phyloP scores from a whole-genome alignment of 805 yeast genomes.

The Starmerella riodocensis region DNA sequence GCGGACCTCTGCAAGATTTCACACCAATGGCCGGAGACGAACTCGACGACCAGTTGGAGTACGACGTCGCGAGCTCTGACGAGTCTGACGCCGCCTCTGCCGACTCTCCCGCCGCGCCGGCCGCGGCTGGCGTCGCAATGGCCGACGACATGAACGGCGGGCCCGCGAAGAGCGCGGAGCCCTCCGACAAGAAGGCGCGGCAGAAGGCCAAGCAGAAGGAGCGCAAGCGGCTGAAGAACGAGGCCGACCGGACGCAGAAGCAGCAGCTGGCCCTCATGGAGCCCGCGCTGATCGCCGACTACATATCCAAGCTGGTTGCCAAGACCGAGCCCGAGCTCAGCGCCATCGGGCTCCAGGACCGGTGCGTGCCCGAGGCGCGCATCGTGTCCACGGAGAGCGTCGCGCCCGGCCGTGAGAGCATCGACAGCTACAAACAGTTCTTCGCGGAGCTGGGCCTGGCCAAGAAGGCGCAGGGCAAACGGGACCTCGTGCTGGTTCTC shows the following conservation, averaged over 20 bases:
- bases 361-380: constrained; percentile 42
- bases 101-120: not conserved
- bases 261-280: constrained; percentile 39
- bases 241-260: constrained; percentile 36
- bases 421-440: constrained; percentile 45
- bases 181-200: constrained; percentile 21
- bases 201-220: constrained; percentile 17
- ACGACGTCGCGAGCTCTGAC: constrained; percentile 33
- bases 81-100: constrained; percentile 12
- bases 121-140: too few species aligned
- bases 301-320: constrained; percentile 35
- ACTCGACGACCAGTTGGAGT: constrained; percentile 64
- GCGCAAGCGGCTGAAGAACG: constrained; percentile 14
- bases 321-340: constrained; percentile 40
- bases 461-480: constrained; percentile 17
- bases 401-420: constrained; percentile 33
- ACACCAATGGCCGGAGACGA: constrained; percentile 42
- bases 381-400: constrained; percentile 53
- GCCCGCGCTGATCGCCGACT: constrained; percentile 53
- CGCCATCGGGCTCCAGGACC: constrained; percentile 60
- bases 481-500: constrained; percentile 38
- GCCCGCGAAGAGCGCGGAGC: too few species aligned
- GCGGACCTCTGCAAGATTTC: too few species aligned
- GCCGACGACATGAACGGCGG: too few species aligned
- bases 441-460: constrained; percentile 32